Evolutionary conservation across 495 filamentous ascomycete species (phyloP).

Genomic region (Aspergillus homomorphus): DNA sequence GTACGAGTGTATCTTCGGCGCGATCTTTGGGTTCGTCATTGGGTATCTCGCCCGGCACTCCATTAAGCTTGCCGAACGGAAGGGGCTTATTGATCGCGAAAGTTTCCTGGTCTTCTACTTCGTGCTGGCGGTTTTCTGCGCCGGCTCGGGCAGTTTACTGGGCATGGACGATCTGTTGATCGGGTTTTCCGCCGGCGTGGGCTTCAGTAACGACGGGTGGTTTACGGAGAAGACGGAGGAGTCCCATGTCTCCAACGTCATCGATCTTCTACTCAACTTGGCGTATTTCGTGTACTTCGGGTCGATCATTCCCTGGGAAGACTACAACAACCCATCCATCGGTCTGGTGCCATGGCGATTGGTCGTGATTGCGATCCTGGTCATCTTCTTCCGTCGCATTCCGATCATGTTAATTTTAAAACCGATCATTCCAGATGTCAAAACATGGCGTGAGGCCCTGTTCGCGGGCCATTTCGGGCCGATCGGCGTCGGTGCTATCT

Average conservation of each 20-base stretch:
- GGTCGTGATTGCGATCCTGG: conserved; percentile 82
- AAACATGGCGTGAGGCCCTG: conserved; percentile 96
- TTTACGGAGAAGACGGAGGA: conserved; percentile 98
- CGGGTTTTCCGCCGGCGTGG: conserved; percentile 91
- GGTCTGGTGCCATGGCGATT: conserved; percentile 84
- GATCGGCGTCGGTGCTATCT: conserved; percentile 96
- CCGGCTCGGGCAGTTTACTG: conserved; percentile 86
- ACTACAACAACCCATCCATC: conserved; percentile 68
- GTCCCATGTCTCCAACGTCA: conserved; percentile 98
- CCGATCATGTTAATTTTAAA: conserved; percentile 93
- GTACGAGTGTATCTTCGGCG: conserved; percentile 95
- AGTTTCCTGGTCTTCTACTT: conserved; percentile 99
- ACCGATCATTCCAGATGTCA: conserved; percentile 92
- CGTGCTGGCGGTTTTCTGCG: conserved; percentile 91
- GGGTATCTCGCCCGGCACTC: conserved; percentile 87
- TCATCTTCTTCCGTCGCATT: conserved; percentile 94
- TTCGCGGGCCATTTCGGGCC: conserved; percentile 99
- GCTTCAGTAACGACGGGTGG: conserved; percentile 99
- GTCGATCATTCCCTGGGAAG: conserved; percentile 92
- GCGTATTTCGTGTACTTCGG: conserved; percentile 98
- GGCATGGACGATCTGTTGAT: conserved; percentile 96
- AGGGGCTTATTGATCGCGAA: conserved; percentile 87
- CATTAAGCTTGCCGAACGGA: conserved; percentile 84
- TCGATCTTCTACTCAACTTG: conserved; percentile 94
- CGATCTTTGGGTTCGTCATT: conserved; percentile 80